phyloP scores from a whole-genome alignment of 2,329 filamentous ascomycete species.

The Ceratocystis cubensis region DNA sequence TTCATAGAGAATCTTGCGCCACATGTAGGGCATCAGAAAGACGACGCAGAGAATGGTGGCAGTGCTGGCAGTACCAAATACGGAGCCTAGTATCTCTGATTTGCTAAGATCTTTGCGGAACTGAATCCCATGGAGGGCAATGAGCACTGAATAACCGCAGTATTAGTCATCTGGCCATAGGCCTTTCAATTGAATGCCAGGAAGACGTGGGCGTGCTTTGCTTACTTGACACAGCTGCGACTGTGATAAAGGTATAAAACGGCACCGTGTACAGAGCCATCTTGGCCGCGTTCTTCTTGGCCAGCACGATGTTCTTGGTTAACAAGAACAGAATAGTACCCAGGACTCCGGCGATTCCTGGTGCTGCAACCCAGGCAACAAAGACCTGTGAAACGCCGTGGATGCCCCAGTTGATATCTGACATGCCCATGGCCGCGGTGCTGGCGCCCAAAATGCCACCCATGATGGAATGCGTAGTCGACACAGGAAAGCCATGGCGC shows the following conservation, averaged over 20 bases:
- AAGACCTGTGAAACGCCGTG: constrained; percentile 31
- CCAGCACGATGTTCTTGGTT: constrained; percentile 29
- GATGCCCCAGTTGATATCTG: constrained; percentile 30
- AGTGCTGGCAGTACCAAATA: constrained; percentile 34
- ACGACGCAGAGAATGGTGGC: constrained; percentile 33
- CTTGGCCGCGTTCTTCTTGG: constrained; percentile 25
- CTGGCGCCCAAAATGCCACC: constrained; percentile 32
- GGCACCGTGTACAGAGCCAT: constrained; percentile 28
- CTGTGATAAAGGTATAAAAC: constrained; percentile 31
- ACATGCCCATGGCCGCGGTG: constrained; percentile 29
- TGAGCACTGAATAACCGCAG: constrained; percentile 34
- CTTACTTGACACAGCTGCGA: constrained; percentile 29
- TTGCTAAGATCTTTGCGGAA: constrained; percentile 23
- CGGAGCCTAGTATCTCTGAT: constrained; percentile 24
- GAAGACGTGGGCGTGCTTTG: too few species aligned
- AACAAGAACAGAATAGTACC: constrained; percentile 28
- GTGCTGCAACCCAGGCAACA: constrained; percentile 31
- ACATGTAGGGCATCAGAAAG: constrained; percentile 43
- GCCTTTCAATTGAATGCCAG: too few species aligned
- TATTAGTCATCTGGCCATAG: background rate
- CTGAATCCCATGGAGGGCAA: constrained; percentile 35
- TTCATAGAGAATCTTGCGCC: constrained; percentile 37
- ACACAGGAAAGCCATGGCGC: constrained; percentile 39
- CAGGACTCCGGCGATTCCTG: constrained; percentile 28
- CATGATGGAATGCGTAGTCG: constrained; percentile 42